These are phyloP conservation scores for Sporisorium iseilematis-ciliati DNA, from an alignment of 1,284 basidiomycete species.

Conservation along the genomic window DNA sequence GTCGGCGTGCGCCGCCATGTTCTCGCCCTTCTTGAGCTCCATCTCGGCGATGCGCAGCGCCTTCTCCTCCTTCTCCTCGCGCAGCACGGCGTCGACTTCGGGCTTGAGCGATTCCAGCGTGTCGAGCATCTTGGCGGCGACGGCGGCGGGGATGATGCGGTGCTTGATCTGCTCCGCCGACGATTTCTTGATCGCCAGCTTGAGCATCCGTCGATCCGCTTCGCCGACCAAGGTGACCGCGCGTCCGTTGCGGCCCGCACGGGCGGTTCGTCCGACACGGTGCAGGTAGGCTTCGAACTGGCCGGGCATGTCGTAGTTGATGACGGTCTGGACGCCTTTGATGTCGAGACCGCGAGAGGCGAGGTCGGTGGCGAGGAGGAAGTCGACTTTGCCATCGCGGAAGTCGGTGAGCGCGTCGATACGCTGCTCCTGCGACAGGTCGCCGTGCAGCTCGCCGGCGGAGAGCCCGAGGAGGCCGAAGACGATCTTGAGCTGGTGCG, in stretches of 20 bases:
- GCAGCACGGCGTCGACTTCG: conserved; percentile 84
- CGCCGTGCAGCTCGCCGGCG: conserved; percentile 91
- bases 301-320: conserved; percentile 97
- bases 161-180: conserved; percentile 87
- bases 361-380: conserved; percentile 94
- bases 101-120: conserved; percentile 80
- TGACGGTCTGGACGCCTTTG: conserved; percentile 91
- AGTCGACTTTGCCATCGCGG: conserved; percentile 83
- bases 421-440: conserved; percentile 96
- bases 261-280: conserved; percentile 80
- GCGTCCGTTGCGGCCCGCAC: conserved; percentile 68
- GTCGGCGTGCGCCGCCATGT: conserved; percentile 92
- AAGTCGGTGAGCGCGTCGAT: conserved; percentile 89
- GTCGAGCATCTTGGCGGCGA: conserved; percentile 79
- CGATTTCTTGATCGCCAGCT: conserved; percentile 91
- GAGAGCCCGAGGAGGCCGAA: conserved; percentile 87
- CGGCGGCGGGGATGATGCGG: conserved; percentile 86
- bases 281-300: conserved; percentile 97
- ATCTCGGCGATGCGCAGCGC: conserved; percentile 82
- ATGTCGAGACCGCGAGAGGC: conserved; percentile 99
- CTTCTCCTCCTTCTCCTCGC: conserved; percentile 96
- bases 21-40: conserved; percentile 94
- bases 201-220: conserved; percentile 94
- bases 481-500: conserved; percentile 95
- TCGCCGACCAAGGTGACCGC: conserved; percentile 97